Percentiles rank a stretch among this genome's conserved stretches.
Conservation (phyloP, 495 filamentous ascomycete species). For the Paragyromitra xinjiangensis region DNA sequence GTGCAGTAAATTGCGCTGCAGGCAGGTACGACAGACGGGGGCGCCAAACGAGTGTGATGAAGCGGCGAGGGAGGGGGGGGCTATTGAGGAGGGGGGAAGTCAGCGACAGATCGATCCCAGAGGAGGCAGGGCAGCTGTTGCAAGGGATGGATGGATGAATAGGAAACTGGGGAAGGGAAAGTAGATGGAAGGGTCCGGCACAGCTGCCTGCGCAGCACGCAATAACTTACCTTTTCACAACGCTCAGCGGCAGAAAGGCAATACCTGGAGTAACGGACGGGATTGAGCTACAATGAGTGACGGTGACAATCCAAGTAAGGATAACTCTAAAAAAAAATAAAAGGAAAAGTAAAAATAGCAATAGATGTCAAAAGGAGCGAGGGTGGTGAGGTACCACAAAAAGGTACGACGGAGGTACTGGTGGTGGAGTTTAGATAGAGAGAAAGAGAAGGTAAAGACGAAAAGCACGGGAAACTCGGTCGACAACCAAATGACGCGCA, state of each 20-base stretch:
- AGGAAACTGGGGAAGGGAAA: conserved; percentile 11
- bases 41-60: conserved; percentile 55
- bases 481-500: conserved; percentile 34
- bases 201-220: conserved; percentile 17
- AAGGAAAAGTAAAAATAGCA: conserved; percentile 27
- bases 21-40: conserved; percentile 45
- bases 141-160: conserved; percentile 47
- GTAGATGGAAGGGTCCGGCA: conserved; percentile 21
- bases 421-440: conserved; percentile 17
- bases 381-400: conserved; percentile 22
- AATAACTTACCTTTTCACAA: conserved; percentile 39
- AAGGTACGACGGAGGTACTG: conserved; percentile 12
- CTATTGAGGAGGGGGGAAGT: conserved; percentile 46
- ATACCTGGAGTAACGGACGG: conserved; percentile 20
- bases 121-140: conserved; percentile 50
- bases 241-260: conserved; percentile 16
- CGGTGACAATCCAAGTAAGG: background rate
- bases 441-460: background rate
- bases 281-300: conserved; percentile 23
- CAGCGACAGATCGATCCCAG: conserved; percentile 43
- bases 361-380: conserved; percentile 8
- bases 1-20: conserved; percentile 53
- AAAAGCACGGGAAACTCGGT: conserved; percentile 27
- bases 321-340: conserved; percentile 22
- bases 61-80: conserved; percentile 42